Conservation (phyloP, 768 basidiomycete species). For the Mycena alexandri region DNA sequence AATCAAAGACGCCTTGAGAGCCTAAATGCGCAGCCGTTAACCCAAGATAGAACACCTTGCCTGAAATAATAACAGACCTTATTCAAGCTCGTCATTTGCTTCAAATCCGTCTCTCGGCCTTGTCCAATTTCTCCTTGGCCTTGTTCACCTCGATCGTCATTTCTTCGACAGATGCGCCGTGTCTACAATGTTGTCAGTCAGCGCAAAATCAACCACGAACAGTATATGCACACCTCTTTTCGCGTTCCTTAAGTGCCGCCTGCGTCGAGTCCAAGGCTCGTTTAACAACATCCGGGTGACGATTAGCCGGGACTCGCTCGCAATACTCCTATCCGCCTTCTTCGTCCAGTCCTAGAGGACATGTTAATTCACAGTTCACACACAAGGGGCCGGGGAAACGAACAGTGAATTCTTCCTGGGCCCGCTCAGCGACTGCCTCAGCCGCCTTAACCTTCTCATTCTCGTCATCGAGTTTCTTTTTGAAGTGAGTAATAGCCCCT, state of each 20-base stretch:
- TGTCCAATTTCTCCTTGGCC: constrained; percentile 69
- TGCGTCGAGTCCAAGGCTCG: constrained; percentile 73
- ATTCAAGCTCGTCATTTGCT: constrained; percentile 73
- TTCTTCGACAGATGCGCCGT: constrained; percentile 84
- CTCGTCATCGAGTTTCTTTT: constrained; percentile 66
- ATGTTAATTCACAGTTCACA: not conserved
- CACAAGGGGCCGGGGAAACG: constrained; percentile 32
- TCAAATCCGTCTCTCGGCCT: constrained; percentile 73
- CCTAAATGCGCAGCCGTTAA: constrained; percentile 53
- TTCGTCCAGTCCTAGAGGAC: constrained; percentile 74
- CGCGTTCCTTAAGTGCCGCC: constrained; percentile 74
- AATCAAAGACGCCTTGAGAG: constrained; percentile 73
- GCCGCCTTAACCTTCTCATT: constrained; percentile 57
- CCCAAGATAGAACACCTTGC: not conserved
- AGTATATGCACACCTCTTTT: constrained; percentile 63
- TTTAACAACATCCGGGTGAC: constrained; percentile 68
- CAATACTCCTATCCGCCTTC: constrained; percentile 76
- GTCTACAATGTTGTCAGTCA: constrained; percentile 53
- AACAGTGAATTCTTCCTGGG: constrained; percentile 76
- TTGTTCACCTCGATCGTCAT: constrained; percentile 79
- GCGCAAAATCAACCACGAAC: not conserved
- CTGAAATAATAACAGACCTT: constrained; percentile 57
- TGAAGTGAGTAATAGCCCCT: constrained; percentile 60
- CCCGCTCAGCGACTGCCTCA: constrained; percentile 59
- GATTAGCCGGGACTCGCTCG: constrained; percentile 66